A percentile compares a stretch with the other conserved stretches of the same genome.
Conservation (phyloP, 73 alveolate species). For the Tetrahymena elliotti region DNA sequence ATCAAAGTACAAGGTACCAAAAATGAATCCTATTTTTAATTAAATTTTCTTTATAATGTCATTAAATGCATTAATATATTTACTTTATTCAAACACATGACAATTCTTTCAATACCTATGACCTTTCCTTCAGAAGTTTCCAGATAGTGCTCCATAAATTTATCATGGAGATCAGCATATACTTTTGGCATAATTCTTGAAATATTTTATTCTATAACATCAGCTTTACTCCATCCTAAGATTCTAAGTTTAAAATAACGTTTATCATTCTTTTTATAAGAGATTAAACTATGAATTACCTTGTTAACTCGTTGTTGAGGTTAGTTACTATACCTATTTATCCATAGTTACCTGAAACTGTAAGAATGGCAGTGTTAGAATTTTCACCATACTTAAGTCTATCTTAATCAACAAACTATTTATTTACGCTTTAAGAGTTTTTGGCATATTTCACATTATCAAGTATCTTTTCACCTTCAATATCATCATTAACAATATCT, state of each 20-base stretch:
- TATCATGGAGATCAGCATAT: slow-evolving; percentile 34
- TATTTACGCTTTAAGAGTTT: neutral
- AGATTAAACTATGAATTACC: neutral
- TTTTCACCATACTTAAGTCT: slow-evolving; percentile 25
- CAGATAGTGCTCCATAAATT: slow-evolving; percentile 6
- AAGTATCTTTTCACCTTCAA: slow-evolving; percentile 8
- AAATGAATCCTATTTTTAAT: neutral
- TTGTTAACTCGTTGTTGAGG: slow-evolving; percentile 9
- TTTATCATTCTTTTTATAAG: neutral
- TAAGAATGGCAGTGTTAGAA: slow-evolving; percentile 10
- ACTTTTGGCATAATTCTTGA: slow-evolving; percentile 35
- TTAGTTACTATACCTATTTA: neutral
- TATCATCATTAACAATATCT: slow-evolving; percentile 22
- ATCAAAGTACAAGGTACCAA: slow-evolving; percentile 15
- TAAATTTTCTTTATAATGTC: neutral
- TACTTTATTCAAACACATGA: slow-evolving; percentile 10
- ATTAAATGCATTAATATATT: neutral
- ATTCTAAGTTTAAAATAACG: neutral
- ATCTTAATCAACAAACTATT: slow-evolving; percentile 3
- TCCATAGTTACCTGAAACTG: slow-evolving; percentile 27
- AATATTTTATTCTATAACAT: slow-evolving; percentile 6
- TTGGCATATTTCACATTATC: slow-evolving; percentile 17
- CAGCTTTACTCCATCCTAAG: slow-evolving; percentile 24
- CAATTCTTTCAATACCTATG: slow-evolving; percentile 20
- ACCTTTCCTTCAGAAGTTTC: slow-evolving; percentile 29